These are phyloP conservation scores for Bipolaris sorokiniana DNA, from an alignment of 2,329 filamentous ascomycete genomes.

Conservation along the genomic window DNA sequence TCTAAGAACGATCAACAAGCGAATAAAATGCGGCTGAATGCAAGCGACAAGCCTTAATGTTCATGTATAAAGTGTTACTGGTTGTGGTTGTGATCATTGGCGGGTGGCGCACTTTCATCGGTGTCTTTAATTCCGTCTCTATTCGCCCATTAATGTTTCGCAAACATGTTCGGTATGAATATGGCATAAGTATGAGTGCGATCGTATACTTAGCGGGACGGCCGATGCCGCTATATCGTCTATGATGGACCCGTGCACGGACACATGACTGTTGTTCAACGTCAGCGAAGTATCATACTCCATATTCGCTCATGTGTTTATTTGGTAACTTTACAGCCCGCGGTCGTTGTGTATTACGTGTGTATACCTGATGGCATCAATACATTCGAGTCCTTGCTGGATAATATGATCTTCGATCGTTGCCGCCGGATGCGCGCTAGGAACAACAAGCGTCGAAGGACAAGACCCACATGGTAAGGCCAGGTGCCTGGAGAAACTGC, in stretches of 20 bases:
- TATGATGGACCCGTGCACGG: too few relatives aligned
- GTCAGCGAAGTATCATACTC: not conserved
- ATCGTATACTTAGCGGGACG: too few relatives aligned
- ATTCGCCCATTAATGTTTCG: not conserved
- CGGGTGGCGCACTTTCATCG: not conserved
- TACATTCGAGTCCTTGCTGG: not conserved
- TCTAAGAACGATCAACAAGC: not conserved
- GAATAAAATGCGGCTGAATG: not conserved
- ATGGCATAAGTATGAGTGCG: too few relatives aligned
- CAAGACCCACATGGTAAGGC: conserved; percentile 10
- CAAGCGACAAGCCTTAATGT: not conserved
- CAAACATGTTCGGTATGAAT: not conserved
- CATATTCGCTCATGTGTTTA: not conserved
- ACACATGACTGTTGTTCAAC: too few relatives aligned
- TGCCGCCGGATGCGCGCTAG: conserved; percentile 3
- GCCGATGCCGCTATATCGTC: too few relatives aligned
- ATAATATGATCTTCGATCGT: not conserved
- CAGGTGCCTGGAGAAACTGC: conserved; percentile 5
- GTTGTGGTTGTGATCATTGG: not conserved
- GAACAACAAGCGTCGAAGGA: conserved; percentile 1
- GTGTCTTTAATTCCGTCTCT: not conserved
- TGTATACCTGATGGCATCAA: not conserved
- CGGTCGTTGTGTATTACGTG: not conserved
- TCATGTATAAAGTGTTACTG: not conserved
- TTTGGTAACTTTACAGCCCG: not conserved